Conservation (phyloP, 768 basidiomycete genomes). For the Tephrocybe sp. region DNA sequence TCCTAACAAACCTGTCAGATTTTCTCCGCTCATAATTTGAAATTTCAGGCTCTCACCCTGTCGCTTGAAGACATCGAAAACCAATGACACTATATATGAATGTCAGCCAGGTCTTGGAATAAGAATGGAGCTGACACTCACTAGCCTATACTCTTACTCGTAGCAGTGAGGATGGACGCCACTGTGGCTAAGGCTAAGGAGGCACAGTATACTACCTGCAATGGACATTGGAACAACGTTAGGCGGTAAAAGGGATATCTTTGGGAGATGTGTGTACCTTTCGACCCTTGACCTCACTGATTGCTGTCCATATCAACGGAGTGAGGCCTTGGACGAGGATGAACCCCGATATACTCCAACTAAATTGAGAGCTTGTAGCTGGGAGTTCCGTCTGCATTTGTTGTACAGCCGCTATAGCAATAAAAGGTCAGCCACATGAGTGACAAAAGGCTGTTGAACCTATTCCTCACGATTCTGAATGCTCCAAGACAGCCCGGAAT, state of each 20-base stretch:
- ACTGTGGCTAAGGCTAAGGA: constrained; percentile 51
- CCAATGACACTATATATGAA: constrained; percentile 42
- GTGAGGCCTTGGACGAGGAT: constrained; percentile 67
- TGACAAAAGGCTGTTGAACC: background rate
- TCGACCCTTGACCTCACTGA: constrained; percentile 75
- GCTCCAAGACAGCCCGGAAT: constrained; percentile 54
- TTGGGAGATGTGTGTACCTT: constrained; percentile 40
- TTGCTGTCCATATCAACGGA: constrained; percentile 65
- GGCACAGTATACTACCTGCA: constrained; percentile 51
- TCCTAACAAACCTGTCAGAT: constrained; percentile 3
- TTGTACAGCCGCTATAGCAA: constrained; percentile 52
- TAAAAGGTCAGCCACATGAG: background rate
- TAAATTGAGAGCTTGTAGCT: constrained; percentile 60
- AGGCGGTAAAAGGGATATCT: background rate
- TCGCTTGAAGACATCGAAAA: constrained; percentile 67
- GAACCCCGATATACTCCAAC: constrained; percentile 68
- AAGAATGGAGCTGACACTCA: constrained; percentile 21
- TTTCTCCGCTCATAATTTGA: background rate
- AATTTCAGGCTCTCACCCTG: constrained; percentile 40
- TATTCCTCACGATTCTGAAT: constrained; percentile 60
- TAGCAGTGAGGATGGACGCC: constrained; percentile 55
- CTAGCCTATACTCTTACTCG: constrained; percentile 49
- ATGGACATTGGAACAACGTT: background rate
- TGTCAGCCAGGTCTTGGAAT: background rate
- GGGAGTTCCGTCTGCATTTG: constrained; percentile 60